Conservation (phyloP, 164 flowering plant species). For the Saururus chinensis region DNA sequence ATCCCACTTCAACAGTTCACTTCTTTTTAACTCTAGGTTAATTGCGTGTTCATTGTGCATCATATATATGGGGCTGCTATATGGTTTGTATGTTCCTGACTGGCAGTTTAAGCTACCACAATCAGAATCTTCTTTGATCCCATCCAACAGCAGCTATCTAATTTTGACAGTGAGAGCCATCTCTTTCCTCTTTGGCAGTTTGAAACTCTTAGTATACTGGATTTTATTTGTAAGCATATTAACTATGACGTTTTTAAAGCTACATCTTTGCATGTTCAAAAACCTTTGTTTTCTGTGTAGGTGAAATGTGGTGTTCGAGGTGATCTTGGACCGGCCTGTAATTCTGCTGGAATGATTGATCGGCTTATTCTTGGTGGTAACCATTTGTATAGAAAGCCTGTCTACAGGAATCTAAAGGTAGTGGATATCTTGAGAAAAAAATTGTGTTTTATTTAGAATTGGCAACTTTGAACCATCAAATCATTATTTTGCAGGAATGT, state of each 20-base stretch:
- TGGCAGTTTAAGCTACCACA: slow-evolving; percentile 38
- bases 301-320: slow-evolving; percentile 57
- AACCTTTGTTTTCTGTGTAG: slow-evolving; percentile 16
- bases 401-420: slow-evolving; percentile 56
- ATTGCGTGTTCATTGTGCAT: slow-evolving; percentile 24
- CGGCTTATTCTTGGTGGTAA: slow-evolving; percentile 43
- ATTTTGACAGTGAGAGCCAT: slow-evolving; percentile 24
- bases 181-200: neutral
- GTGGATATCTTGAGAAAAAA: neutral
- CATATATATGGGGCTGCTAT: slow-evolving; percentile 29
- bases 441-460: neutral
- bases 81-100: slow-evolving; percentile 65
- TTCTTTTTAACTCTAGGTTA: slow-evolving; percentile 27
- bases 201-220: neutral
- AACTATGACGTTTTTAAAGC: too few relatives aligned
- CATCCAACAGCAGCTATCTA: slow-evolving; percentile 16
- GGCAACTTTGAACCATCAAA: slow-evolving; percentile 1
- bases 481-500: slow-evolving; percentile 38
- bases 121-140: slow-evolving; percentile 14
- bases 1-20: neutral
- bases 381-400: slow-evolving; percentile 54
- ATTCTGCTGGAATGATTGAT: slow-evolving; percentile 73
- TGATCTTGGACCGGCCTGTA: slow-evolving; percentile 70
- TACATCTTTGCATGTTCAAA: neutral
- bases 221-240: neutral